A percentile compares a stretch with the other conserved stretches of the same genome.
Conservation (phyloP, 345 rosid species). For the Lenwebbia sp. region DNA sequence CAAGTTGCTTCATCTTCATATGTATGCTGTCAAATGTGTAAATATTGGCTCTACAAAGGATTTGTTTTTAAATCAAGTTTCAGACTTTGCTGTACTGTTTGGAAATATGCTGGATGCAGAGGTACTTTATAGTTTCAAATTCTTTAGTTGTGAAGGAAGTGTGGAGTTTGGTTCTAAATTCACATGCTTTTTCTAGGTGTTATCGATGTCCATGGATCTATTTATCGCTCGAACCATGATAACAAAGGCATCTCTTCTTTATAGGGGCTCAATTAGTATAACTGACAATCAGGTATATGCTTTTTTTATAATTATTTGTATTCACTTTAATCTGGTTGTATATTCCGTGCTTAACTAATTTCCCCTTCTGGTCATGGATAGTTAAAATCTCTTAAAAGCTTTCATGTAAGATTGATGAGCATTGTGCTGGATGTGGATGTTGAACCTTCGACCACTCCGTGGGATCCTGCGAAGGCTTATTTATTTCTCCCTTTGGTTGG, state of each 20-base stretch:
- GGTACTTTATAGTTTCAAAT: constrained; percentile 28
- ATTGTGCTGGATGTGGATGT: constrained; percentile 98
- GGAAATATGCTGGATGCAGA: constrained; percentile 99
- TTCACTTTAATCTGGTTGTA: background rate
- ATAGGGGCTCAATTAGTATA: constrained; percentile 54
- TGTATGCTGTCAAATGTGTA: constrained; percentile 66
- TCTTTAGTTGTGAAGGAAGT: background rate
- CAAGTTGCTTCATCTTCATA: constrained; percentile 47
- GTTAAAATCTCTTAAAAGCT: constrained; percentile 85
- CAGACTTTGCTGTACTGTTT: constrained; percentile 84
- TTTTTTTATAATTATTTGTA: background rate
- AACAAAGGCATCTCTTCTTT: constrained; percentile 93
- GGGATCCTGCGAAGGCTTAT: constrained; percentile 99
- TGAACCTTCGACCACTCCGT: constrained; percentile 97
- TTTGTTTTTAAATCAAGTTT: constrained; percentile 76
- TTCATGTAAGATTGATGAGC: constrained; percentile 98
- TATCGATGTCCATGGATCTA: constrained; percentile 99
- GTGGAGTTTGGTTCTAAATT: background rate
- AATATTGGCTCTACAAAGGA: constrained; percentile 71
- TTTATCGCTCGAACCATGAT: constrained; percentile 98
- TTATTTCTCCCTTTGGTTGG: constrained; percentile 88
- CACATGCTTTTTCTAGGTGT: constrained; percentile 48
- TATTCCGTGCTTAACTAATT: background rate
- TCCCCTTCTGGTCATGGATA: constrained; percentile 23
- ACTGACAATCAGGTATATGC: constrained; percentile 68